phyloP scores from a whole-genome alignment of 768 basidiomycete species.

The Chlorophyllum brunneum region DNA sequence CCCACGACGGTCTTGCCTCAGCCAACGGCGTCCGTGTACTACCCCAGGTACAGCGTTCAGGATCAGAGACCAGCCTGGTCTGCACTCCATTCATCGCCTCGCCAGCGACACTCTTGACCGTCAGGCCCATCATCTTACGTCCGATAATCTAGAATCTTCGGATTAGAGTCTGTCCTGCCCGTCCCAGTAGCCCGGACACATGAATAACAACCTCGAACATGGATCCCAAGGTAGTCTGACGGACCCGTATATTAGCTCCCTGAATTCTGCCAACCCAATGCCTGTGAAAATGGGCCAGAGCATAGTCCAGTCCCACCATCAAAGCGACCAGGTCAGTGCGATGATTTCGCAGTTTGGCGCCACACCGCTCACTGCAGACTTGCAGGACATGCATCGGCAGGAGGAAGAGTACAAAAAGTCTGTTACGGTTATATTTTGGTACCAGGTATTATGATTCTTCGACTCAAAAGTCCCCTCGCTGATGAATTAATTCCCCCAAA shows the following conservation, averaged over 20 bases:
- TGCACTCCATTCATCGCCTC: constrained; percentile 11
- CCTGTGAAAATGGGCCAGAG: constrained; percentile 1
- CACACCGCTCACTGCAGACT: neutral
- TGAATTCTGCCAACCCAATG: constrained; percentile 8
- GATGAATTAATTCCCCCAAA: constrained; percentile 24
- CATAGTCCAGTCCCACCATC: neutral
- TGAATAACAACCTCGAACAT: constrained; percentile 11
- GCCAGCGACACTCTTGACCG: constrained; percentile 1
- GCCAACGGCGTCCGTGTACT: constrained; percentile 22
- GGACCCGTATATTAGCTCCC: constrained; percentile 7
- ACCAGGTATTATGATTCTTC: constrained; percentile 38
- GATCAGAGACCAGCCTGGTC: constrained; percentile 26
- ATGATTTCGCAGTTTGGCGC: constrained; percentile 5
- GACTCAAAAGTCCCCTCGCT: neutral
- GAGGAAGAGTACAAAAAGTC: constrained; percentile 46
- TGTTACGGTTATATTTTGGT: constrained; percentile 67
- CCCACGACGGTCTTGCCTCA: constrained; percentile 13
- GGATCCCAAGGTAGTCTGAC: constrained; percentile 7
- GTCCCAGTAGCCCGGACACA: constrained; percentile 6
- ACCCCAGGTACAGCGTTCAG: constrained; percentile 25
- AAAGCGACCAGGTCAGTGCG: constrained; percentile 3
- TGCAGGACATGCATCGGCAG: constrained; percentile 36
- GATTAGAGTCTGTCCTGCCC: constrained; percentile 2
- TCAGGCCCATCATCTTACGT: constrained; percentile 10
- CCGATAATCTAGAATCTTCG: constrained; percentile 9